phyloP scores from a whole-genome alignment of 345 rosid species.

The Aurinia saxatilis region DNA sequence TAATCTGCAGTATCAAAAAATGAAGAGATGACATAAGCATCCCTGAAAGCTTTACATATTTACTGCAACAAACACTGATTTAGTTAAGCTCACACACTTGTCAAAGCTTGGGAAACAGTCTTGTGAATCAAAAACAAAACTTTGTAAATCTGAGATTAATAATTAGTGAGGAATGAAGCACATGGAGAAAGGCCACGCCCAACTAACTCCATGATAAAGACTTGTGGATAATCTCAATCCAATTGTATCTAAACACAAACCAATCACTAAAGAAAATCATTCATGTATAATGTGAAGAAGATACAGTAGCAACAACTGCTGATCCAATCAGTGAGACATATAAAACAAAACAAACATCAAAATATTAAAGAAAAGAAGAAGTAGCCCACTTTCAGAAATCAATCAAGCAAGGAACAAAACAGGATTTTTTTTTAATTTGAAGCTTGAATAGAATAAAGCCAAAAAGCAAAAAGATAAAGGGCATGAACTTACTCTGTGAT shows the following conservation, averaged over 20 bases:
- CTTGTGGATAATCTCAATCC: slow-evolving; percentile 6
- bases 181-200: not conserved
- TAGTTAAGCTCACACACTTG: not conserved
- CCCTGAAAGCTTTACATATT: not conserved
- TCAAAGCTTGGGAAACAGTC: not conserved
- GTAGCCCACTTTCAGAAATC: slow-evolving; percentile 2
- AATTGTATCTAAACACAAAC: no score
- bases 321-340: slow-evolving; percentile 14
- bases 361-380: not conserved
- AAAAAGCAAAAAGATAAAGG: not conserved
- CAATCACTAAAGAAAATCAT: no score
- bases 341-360: not conserved
- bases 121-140: not conserved
- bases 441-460: slow-evolving; percentile 9
- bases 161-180: not conserved
- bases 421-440: not conserved
- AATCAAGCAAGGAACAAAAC: slow-evolving; percentile 16
- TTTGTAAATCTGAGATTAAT: not conserved
- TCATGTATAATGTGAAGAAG: slow-evolving; percentile 4
- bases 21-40: no score
- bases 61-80: not conserved
- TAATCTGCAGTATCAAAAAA: slow-evolving; percentile 18
- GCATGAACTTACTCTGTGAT: slow-evolving; percentile 14
- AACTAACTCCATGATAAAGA: not conserved
- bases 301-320: slow-evolving; percentile 7